A percentile compares a stretch with the other conserved stretches of the same genome.
phyloP scores from a whole-genome alignment of 148 eudicot species.

The Beta vulgaris region DNA sequence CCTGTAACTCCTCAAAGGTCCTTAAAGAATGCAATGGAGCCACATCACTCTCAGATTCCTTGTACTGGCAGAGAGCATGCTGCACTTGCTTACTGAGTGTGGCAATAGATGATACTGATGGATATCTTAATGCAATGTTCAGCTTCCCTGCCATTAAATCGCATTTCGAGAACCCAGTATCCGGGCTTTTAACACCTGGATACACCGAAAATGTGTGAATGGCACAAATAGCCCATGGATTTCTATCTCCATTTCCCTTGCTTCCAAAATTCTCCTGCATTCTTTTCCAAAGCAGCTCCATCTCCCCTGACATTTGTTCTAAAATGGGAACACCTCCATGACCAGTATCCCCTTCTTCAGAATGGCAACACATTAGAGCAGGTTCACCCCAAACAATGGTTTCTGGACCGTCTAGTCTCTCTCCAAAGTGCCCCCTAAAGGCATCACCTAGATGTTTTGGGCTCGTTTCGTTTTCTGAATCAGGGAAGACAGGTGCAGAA shows the following conservation, averaged over 20 bases:
- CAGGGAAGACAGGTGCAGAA: constrained; percentile 34
- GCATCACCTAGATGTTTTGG: constrained; percentile 14
- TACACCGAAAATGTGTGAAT: constrained; percentile 37
- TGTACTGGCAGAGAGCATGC: constrained; percentile 29
- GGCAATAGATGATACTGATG: constrained; percentile 40
- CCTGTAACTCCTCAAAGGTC: constrained; percentile 20
- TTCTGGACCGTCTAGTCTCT: constrained; percentile 29
- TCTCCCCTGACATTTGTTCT: constrained; percentile 37
- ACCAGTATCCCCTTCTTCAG: constrained; percentile 28
- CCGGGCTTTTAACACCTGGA: constrained; percentile 36
- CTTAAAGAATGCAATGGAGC: constrained; percentile 31
- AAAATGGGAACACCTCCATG: constrained; percentile 34
- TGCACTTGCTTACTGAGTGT: constrained; percentile 47
- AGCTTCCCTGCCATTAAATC: constrained; percentile 60
- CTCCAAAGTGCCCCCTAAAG: constrained; percentile 28
- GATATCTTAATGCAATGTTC: constrained; percentile 50
- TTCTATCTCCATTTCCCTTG: constrained; percentile 24
- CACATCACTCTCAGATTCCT: constrained; percentile 16
- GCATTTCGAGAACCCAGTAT: constrained; percentile 48
- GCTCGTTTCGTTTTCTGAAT: constrained; percentile 24
- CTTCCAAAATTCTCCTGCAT: constrained; percentile 38
- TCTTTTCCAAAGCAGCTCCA: constrained; percentile 51
- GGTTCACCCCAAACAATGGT: constrained; percentile 59
- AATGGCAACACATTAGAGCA: constrained; percentile 31
- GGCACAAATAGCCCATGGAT: constrained; percentile 69